Conservation (phyloP, 2,329 filamentous ascomycete genomes). For the Endoconidiophora polonica region DNA sequence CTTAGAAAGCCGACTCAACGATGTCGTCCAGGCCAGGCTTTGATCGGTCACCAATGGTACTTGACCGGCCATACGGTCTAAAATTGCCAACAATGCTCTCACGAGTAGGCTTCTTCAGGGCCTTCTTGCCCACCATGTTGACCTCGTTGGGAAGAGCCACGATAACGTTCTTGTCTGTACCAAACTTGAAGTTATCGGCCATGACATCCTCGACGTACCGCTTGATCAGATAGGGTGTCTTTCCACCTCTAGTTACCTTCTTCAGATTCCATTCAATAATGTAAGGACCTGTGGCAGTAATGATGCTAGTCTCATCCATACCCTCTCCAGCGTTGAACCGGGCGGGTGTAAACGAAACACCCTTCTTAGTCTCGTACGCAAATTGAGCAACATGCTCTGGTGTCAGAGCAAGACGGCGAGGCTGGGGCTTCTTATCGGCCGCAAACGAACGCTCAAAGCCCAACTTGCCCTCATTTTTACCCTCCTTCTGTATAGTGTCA, state of each 20-base stretch:
- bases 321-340: conserved; percentile 85
- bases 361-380: conserved; percentile 82
- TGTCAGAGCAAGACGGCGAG: conserved; percentile 72
- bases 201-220: conserved; percentile 90
- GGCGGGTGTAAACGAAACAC: conserved; percentile 75
- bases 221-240: conserved; percentile 91
- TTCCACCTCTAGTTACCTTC: conserved; percentile 65
- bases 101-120: conserved; percentile 71
- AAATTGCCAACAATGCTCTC: conserved; percentile 70
- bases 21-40: conserved; percentile 69
- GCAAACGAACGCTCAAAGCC: conserved; percentile 89
- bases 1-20: conserved; percentile 53
- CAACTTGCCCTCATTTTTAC: conserved; percentile 96
- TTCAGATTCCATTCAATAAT: conserved; percentile 93
- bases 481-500: conserved; percentile 74
- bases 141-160: conserved; percentile 94
- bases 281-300: conserved; percentile 90
- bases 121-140: conserved; percentile 84
- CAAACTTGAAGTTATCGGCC: conserved; percentile 96
- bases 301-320: conserved; percentile 75
- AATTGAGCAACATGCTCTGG: conserved; percentile 93
- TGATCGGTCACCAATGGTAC: conserved; percentile 31
- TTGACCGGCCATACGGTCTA: conserved; percentile 29
- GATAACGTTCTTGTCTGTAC: conserved; percentile 94
- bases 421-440: conserved; percentile 85